Conservation (phyloP, 441 rosid species). For the Dalechampia spathulata region DNA sequence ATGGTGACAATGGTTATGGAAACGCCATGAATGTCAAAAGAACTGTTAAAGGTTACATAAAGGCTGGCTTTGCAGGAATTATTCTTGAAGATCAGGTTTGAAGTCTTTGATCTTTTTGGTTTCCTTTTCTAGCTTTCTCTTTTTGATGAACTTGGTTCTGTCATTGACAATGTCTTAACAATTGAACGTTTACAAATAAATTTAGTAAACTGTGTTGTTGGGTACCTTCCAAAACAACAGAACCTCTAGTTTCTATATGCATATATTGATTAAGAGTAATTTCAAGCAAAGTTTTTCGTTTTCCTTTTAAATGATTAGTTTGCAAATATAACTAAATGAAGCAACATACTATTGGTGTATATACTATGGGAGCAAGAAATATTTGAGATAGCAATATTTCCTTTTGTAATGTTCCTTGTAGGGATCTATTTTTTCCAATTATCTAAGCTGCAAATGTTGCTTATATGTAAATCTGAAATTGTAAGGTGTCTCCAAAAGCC, state of each 20-base stretch:
- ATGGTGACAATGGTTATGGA: slow-evolving; percentile 82
- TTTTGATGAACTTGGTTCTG: background rate
- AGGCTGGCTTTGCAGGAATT: slow-evolving; percentile 88
- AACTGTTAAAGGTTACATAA: slow-evolving; percentile 74
- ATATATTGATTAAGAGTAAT: background rate
- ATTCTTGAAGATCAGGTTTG: slow-evolving; percentile 82
- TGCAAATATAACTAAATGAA: background rate
- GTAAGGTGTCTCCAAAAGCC: slow-evolving; percentile 74
- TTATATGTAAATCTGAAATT: slow-evolving; percentile 15
- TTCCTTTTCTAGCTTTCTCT: no score
- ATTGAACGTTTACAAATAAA: background rate
- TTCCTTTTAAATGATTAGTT: background rate
- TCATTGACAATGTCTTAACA: background rate
- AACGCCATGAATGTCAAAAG: slow-evolving; percentile 87
- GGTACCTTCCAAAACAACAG: background rate
- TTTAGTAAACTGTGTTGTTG: background rate
- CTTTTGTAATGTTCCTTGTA: background rate
- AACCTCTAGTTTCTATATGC: background rate
- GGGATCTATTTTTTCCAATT: background rate
- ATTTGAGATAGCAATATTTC: background rate
- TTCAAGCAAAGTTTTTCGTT: background rate
- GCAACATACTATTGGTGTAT: background rate
- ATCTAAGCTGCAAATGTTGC: slow-evolving; percentile 8
- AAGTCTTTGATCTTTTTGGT: background rate
- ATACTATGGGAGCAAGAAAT: background rate